phyloP scores from a whole-genome alignment of 495 filamentous ascomycete species.

The Talaromyces nanjingensis region DNA sequence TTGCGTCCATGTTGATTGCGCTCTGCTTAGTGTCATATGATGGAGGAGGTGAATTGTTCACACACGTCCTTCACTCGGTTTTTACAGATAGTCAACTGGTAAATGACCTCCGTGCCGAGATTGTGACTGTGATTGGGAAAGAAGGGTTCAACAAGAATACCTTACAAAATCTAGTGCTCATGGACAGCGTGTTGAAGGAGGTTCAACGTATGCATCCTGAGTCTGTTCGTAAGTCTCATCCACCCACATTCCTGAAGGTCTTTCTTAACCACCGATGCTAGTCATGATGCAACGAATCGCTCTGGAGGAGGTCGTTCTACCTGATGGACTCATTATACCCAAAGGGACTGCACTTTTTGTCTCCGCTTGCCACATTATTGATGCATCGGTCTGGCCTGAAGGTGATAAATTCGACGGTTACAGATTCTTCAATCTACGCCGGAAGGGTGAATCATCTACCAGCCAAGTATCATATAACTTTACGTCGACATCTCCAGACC shows the following conservation, averaged over 20 bases:
- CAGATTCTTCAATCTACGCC: constrained; percentile 43
- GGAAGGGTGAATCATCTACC: constrained; percentile 13
- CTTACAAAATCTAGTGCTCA: constrained; percentile 31
- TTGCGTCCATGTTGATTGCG: constrained; percentile 11
- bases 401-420: constrained; percentile 44
- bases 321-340: constrained; percentile 15
- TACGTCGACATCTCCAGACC: constrained; percentile 35
- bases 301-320: constrained; percentile 11
- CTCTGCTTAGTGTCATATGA: constrained; percentile 8
- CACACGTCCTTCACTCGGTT: constrained; percentile 3
- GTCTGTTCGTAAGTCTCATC: constrained; percentile 24
- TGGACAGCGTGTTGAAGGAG: constrained; percentile 43
- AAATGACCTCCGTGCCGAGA: constrained; percentile 30
- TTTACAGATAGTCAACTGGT: constrained; percentile 14
- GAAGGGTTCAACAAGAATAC: constrained; percentile 31
- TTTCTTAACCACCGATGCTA: not conserved
- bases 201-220: constrained; percentile 28
- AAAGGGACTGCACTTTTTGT: constrained; percentile 12
- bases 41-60: not conserved
- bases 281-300: constrained; percentile 9
- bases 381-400: constrained; percentile 18
- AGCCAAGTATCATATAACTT: constrained; percentile 25
- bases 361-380: constrained; percentile 11
- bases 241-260: not conserved
- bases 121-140: constrained; percentile 25